A percentile compares a stretch with the other conserved stretches of the same genome.
Conservation (phyloP, 345 rosid genomes). For the Noccaea caerulescens region DNA sequence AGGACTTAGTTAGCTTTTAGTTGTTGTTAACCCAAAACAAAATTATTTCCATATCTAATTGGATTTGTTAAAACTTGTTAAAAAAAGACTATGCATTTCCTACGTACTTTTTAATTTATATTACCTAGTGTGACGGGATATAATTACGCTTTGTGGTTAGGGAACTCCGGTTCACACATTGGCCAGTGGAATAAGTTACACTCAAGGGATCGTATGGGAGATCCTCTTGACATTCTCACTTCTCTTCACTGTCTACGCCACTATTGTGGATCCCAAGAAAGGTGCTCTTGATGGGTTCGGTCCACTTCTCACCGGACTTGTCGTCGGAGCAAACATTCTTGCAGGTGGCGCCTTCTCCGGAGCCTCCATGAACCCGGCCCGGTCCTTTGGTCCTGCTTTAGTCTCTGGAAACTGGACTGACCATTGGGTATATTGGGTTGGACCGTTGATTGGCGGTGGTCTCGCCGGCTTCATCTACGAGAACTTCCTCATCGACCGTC, state of each 20-base stretch:
- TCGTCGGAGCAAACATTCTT: constrained; percentile 77
- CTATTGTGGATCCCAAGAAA: constrained; percentile 89
- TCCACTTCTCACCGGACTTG: constrained; percentile 70
- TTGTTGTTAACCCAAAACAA: too few species aligned
- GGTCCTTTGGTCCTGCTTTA: constrained; percentile 90
- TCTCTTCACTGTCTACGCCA: constrained; percentile 83
- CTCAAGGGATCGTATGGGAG: constrained; percentile 82
- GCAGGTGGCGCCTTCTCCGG: constrained; percentile 90
- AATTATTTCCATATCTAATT: background rate
- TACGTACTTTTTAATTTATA: background rate
- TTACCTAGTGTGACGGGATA: constrained; percentile 1
- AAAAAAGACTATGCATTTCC: background rate
- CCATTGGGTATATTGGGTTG: constrained; percentile 95
- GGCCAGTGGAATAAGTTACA: constrained; percentile 66
- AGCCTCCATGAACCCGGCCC: constrained; percentile 95
- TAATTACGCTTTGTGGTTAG: constrained; percentile 41
- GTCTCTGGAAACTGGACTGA: constrained; percentile 86
- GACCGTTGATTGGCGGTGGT: constrained; percentile 81
- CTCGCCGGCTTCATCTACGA: constrained; percentile 76
- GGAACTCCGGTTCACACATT: constrained; percentile 64
- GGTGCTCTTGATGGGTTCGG: constrained; percentile 76
- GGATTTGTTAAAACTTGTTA: background rate
- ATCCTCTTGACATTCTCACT: constrained; percentile 74
- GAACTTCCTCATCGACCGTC: constrained; percentile 63
- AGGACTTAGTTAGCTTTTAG: background rate